These are phyloP conservation scores for Calonectria pseudoreteaudii DNA, from an alignment of 2,329 filamentous ascomycete species.

Conservation along the genomic window DNA sequence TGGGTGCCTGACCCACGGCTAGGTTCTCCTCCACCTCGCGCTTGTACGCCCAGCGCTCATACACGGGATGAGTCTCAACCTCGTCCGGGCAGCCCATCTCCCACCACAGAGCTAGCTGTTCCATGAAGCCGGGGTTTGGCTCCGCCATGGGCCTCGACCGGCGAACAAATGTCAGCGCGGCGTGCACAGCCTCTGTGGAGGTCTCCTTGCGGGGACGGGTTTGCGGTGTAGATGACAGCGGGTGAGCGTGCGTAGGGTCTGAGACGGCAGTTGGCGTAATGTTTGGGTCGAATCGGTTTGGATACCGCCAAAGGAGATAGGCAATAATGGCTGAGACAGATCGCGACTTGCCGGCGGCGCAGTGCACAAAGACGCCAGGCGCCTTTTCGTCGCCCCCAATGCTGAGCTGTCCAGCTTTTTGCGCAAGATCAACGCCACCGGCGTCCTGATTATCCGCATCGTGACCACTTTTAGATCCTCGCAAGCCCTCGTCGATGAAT, in stretches of 20 bases:
- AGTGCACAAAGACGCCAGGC: conserved; percentile 70
- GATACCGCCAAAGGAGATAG: conserved; percentile 81
- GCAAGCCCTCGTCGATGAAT: conserved; percentile 85
- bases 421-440: conserved; percentile 35
- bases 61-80: conserved; percentile 76
- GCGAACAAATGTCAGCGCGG: conserved; percentile 77
- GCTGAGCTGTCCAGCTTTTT: conserved; percentile 29
- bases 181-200: conserved; percentile 61
- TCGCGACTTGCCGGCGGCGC: conserved; percentile 96
- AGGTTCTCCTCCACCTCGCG: conserved; percentile 68
- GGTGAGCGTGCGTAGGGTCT: conserved; percentile 24
- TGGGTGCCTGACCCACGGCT: conserved; percentile 82
- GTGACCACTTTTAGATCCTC: conserved; percentile 31
- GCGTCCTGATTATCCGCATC: conserved; percentile 28
- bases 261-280: conserved; percentile 43
- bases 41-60: conserved; percentile 78
- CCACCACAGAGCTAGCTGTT: conserved; percentile 88
- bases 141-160: conserved; percentile 81
- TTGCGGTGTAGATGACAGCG: conserved; percentile 23
- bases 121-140: conserved; percentile 92
- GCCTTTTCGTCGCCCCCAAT: conserved; percentile 31
- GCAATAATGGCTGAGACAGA: conserved; percentile 88
- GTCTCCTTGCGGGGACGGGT: conserved; percentile 48
- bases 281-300: conserved; percentile 62
- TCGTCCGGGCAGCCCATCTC: conserved; percentile 82